These are phyloP conservation scores for Salix arbutifolia DNA, from an alignment of 345 rosid genomes.

Conservation along the genomic window DNA sequence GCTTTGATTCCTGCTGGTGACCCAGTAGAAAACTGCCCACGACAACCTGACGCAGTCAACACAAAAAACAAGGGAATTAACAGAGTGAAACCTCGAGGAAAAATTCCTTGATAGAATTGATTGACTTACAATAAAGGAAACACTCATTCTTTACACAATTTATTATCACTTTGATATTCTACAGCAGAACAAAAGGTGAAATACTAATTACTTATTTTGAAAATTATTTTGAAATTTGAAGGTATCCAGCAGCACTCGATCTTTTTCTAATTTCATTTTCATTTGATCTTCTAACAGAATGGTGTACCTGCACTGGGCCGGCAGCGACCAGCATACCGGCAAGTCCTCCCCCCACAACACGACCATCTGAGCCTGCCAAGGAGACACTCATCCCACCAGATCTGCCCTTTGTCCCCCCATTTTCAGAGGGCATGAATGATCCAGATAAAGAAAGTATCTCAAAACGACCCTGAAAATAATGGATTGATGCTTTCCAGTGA, in stretches of 20 bases:
- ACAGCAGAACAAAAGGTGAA: neutral
- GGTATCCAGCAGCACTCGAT: neutral
- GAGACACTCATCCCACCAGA: constrained; percentile 97
- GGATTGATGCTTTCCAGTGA: neutral
- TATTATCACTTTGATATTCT: neutral
- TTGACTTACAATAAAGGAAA: neutral
- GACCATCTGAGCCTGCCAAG: constrained; percentile 88
- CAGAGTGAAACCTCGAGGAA: neutral
- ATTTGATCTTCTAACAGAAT: neutral
- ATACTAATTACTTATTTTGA: neutral
- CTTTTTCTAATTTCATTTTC: neutral
- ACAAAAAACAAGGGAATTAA: neutral
- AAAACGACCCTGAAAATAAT: constrained; percentile 62
- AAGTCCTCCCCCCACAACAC: constrained; percentile 88
- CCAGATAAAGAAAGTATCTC: constrained; percentile 97
- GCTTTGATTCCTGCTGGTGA: constrained; percentile 66
- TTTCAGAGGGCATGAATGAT: constrained; percentile 63
- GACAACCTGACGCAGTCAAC: constrained; percentile 47
- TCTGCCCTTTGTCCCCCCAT: constrained; percentile 75
- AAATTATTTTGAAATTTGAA: neutral
- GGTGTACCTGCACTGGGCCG: constrained; percentile 80
- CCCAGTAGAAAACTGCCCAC: constrained; percentile 73
- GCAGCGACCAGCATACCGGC: constrained; percentile 89
- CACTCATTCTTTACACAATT: neutral
- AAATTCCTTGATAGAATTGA: neutral